phyloP scores from a whole-genome alignment of 2,329 filamentous ascomycete species.

The Fusarium sp. region DNA sequence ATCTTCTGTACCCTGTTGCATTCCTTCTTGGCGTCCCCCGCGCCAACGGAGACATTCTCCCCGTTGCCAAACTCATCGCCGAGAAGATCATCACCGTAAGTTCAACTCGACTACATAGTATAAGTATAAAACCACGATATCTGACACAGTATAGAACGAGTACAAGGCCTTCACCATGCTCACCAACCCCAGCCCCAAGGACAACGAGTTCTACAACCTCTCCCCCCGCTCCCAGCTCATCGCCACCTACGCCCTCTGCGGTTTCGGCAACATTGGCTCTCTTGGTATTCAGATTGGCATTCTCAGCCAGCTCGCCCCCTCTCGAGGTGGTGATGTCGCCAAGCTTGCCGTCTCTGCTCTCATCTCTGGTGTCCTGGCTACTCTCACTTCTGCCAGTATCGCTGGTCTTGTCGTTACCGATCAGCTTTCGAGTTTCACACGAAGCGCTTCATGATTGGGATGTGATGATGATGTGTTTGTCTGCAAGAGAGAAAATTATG shows the following conservation, averaged over 20 bases:
- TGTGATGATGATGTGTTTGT: neutral
- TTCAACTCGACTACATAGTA: neutral
- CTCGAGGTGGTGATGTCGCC: constrained; percentile 79
- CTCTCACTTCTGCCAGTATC: constrained; percentile 80
- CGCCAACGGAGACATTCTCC: constrained; percentile 65
- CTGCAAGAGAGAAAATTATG: constrained; percentile 4
- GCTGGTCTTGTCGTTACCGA: constrained; percentile 79
- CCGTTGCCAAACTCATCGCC: constrained; percentile 82
- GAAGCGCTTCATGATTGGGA: neutral
- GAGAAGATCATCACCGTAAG: constrained; percentile 81
- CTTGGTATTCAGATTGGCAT: constrained; percentile 92
- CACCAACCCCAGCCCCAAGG: constrained; percentile 61
- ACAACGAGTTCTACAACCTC: constrained; percentile 65
- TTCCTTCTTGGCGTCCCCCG: constrained; percentile 84
- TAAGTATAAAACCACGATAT: neutral
- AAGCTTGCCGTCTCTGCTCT: constrained; percentile 81
- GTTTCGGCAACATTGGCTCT: constrained; percentile 87
- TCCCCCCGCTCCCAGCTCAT: constrained; percentile 80
- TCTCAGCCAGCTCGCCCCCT: constrained; percentile 81
- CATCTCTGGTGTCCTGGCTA: constrained; percentile 80
- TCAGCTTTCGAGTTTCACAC: constrained; percentile 44
- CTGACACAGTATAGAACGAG: constrained; percentile 68
- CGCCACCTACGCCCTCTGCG: constrained; percentile 86
- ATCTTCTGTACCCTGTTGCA: constrained; percentile 80
- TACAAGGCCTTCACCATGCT: constrained; percentile 77